Percentiles rank a stretch among this genome's conserved stretches.
Evolutionary conservation across 2,329 filamentous ascomycete genomes (phyloP).

Genomic region (Plectosphaerella plurivora): DNA sequence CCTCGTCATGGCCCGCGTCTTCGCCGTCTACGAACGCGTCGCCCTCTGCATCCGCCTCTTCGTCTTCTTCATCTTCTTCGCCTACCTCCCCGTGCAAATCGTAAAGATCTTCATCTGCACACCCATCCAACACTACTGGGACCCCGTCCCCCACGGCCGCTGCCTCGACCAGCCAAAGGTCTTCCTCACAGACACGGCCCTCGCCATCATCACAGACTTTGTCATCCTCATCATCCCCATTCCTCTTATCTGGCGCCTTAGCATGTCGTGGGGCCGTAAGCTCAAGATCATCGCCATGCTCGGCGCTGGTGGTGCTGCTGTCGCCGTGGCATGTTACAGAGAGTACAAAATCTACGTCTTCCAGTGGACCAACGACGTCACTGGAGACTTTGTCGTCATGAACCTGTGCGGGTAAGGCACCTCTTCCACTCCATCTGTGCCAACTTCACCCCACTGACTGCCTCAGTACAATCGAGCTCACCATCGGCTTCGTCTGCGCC

Average conservation of each 20-base stretch:
- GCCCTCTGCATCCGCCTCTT: constrained; percentile 19
- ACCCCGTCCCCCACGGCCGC: constrained; percentile 9
- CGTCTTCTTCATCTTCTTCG: constrained; percentile 15
- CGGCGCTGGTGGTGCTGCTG: constrained; percentile 20
- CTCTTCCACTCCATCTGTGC: background rate
- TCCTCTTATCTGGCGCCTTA: constrained; percentile 21
- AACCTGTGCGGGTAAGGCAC: background rate
- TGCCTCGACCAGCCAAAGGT: constrained; percentile 24
- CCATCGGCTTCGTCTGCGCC: constrained; percentile 12
- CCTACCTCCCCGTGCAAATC: constrained; percentile 20
- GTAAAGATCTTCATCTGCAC: constrained; percentile 18
- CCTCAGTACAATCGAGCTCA: constrained; percentile 6
- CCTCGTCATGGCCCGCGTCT: constrained; percentile 23
- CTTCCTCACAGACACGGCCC: constrained; percentile 23
- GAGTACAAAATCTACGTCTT: constrained; percentile 13
- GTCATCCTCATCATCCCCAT: constrained; percentile 27
- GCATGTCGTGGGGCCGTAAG: constrained; percentile 19
- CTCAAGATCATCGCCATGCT: constrained; percentile 23
- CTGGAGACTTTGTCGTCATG: constrained; percentile 13
- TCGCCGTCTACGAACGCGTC: constrained; percentile 16
- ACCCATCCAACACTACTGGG: constrained; percentile 17
- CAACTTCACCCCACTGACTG: background rate
- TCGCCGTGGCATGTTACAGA: constrained; percentile 18
- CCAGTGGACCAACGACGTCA: constrained; percentile 14
- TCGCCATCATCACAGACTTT: constrained; percentile 24